Conservation (phyloP, 2,329 filamentous ascomycete species). For the Mycosphaerella sp. region DNA sequence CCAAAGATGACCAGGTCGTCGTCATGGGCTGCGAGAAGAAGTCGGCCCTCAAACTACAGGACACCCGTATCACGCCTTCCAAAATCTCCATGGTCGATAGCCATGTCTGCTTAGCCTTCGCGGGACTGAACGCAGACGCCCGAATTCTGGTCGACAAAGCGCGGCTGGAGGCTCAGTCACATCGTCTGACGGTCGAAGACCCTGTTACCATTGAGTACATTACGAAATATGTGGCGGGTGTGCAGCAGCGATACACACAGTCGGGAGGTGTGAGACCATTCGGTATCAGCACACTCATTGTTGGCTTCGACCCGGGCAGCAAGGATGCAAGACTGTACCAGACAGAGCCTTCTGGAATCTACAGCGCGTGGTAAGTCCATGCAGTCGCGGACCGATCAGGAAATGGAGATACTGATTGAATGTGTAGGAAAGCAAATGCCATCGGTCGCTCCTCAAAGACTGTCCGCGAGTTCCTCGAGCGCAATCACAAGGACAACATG, state of each 20-base stretch:
- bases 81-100: slow-evolving; percentile 96
- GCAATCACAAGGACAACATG: slow-evolving; percentile 98
- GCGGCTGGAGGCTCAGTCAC: slow-evolving; percentile 91
- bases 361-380: slow-evolving; percentile 80
- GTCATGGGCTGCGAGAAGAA: slow-evolving; percentile 98
- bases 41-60: slow-evolving; percentile 98
- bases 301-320: slow-evolving; percentile 95
- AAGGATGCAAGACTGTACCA: slow-evolving; percentile 86
- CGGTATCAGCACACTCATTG: slow-evolving; percentile 94
- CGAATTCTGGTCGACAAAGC: slow-evolving; percentile 98
- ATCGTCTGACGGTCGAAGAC: slow-evolving; percentile 94
- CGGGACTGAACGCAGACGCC: slow-evolving; percentile 94
- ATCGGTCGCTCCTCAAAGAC: slow-evolving; percentile 99
- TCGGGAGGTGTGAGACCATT: slow-evolving; percentile 98
- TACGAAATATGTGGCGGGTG: slow-evolving; percentile 95
- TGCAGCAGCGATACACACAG: slow-evolving; percentile 98
- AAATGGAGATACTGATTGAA: slow-evolving; percentile 17
- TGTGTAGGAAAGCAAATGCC: slow-evolving; percentile 89
- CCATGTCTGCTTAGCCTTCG: slow-evolving; percentile 95
- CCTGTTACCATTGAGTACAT: slow-evolving; percentile 98
- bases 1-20: slow-evolving; percentile 58
- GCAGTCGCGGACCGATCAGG: not conserved
- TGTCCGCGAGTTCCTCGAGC: slow-evolving; percentile 94
- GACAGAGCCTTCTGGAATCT: slow-evolving; percentile 99
- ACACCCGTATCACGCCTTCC: slow-evolving; percentile 96